Percentiles rank a stretch among this genome's conserved stretches.
Conservation (phyloP, 208 protist genomes). For the Crithidia acanthocephali region DNA sequence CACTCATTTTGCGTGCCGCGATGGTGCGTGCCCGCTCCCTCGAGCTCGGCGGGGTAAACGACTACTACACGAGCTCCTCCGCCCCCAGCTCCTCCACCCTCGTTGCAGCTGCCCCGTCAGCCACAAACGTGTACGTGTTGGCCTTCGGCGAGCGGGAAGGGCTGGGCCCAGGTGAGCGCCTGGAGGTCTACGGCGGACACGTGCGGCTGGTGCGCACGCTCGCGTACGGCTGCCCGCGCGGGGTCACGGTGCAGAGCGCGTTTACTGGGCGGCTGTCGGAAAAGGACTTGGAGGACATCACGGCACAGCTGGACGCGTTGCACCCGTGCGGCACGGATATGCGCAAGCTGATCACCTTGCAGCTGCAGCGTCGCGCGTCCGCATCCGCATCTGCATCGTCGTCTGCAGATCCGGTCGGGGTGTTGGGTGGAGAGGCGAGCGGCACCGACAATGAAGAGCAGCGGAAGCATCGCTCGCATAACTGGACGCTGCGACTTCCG, state of each 20-base stretch:
- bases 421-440: neutral
- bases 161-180: slow-evolving; percentile 57
- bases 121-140: slow-evolving; percentile 74
- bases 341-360: slow-evolving; percentile 10
- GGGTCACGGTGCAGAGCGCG: slow-evolving; percentile 26
- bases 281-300: slow-evolving; percentile 32
- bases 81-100: slow-evolving; percentile 40
- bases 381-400: neutral
- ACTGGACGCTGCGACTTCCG: slow-evolving; percentile 27
- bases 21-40: slow-evolving; percentile 42
- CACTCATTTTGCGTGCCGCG: slow-evolving; percentile 43
- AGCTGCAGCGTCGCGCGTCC: neutral
- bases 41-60: slow-evolving; percentile 38
- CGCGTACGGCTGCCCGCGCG: slow-evolving; percentile 50
- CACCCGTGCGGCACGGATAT: slow-evolving; percentile 18
- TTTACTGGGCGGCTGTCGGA: slow-evolving; percentile 27
- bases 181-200: slow-evolving; percentile 65
- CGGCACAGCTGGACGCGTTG: slow-evolving; percentile 33
- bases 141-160: slow-evolving; percentile 73
- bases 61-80: slow-evolving; percentile 44
- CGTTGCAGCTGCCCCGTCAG: slow-evolving; percentile 42
- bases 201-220: slow-evolving; percentile 56
- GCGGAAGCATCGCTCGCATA: neutral
- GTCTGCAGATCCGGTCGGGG: too few relatives aligned
- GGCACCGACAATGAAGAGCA: neutral